Percentiles rank a stretch among this genome's conserved stretches.
These are phyloP conservation scores for Hypoxylon sp. DNA, from an alignment of 2,329 filamentous ascomycete genomes.

Conservation along the genomic window DNA sequence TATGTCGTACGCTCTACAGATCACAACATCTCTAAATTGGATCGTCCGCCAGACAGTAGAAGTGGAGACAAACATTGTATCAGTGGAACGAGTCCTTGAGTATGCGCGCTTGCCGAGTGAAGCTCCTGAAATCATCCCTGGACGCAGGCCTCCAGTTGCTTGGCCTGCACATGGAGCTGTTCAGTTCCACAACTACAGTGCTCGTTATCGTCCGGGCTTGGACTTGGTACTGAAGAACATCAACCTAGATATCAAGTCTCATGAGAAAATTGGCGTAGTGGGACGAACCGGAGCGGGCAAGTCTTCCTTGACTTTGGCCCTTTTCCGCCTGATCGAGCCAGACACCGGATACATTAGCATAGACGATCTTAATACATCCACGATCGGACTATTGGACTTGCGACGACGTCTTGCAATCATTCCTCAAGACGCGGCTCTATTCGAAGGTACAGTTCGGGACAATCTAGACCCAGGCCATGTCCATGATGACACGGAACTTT, in stretches of 20 bases:
- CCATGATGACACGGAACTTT: slow-evolving; percentile 96
- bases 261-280: slow-evolving; percentile 98
- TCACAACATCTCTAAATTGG: slow-evolving; percentile 98
- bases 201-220: slow-evolving; percentile 89
- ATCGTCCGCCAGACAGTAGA: slow-evolving; percentile 98
- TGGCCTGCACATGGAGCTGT: slow-evolving; percentile 94
- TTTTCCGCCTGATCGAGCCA: slow-evolving; percentile 97
- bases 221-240: slow-evolving; percentile 95
- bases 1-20: slow-evolving; percentile 98
- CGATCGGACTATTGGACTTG: slow-evolving; percentile 90
- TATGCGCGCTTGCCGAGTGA: slow-evolving; percentile 93
- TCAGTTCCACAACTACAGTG: slow-evolving; percentile 93
- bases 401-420: slow-evolving; percentile 94
- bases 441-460: slow-evolving; percentile 92
- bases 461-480: slow-evolving; percentile 96
- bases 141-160: slow-evolving; percentile 86
- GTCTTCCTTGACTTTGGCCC: slow-evolving; percentile 89
- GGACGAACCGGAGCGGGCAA: slow-evolving; percentile 97
- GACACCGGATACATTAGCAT: slow-evolving; percentile 87
- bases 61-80: slow-evolving; percentile 99
- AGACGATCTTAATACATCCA: slow-evolving; percentile 89
- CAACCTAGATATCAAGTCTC: slow-evolving; percentile 91
- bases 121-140: slow-evolving; percentile 92
- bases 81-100: slow-evolving; percentile 96
- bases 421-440: slow-evolving; percentile 95